Percentiles rank a stretch among this genome's conserved stretches.
Conservation (phyloP, 2,329 filamentous ascomycete genomes). For the Bimuria novae-zelandiae region DNA sequence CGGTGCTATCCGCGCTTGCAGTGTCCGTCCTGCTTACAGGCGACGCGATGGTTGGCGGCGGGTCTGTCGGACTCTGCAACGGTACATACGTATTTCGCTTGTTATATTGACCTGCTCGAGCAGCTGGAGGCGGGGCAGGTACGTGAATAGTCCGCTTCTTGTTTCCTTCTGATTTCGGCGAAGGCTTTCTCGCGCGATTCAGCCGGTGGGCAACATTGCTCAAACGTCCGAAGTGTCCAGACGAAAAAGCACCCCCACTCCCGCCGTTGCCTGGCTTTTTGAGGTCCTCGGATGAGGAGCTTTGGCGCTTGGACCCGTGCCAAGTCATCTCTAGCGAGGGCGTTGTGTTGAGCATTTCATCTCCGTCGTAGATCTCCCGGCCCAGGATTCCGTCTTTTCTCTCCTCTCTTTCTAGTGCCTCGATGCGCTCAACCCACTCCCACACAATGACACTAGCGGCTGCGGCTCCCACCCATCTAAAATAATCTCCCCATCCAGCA, state of each 20-base stretch:
- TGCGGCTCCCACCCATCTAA: constrained; percentile 93
- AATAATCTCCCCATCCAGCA: constrained; percentile 92
- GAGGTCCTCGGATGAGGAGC: constrained; percentile 33
- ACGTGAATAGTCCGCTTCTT: constrained; percentile 41
- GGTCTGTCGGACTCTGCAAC: constrained; percentile 46
- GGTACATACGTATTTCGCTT: constrained; percentile 34
- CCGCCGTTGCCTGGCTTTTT: constrained; percentile 39
- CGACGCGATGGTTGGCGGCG: constrained; percentile 55
- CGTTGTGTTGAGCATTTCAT: constrained; percentile 81
- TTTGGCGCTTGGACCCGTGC: constrained; percentile 49
- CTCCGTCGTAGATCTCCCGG: constrained; percentile 88
- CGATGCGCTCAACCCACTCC: constrained; percentile 97
- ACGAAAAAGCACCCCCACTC: constrained; percentile 28
- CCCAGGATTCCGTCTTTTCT: constrained; percentile 92
- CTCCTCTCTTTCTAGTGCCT: constrained; percentile 88
- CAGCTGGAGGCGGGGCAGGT: constrained; percentile 36
- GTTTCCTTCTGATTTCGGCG: constrained; percentile 31
- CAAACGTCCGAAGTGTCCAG: constrained; percentile 30
- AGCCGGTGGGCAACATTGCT: constrained; percentile 34
- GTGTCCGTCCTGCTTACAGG: constrained; percentile 65
- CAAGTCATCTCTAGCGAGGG: constrained; percentile 62
- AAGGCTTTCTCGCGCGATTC: constrained; percentile 34
- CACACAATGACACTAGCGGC: constrained; percentile 96
- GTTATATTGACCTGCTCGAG: constrained; percentile 27
- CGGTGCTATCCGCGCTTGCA: constrained; percentile 65